Evolutionary conservation across 1,139 yeast genomes (phyloP), one percentile per base, ranked within the genome.

Genomic region (Wickerhamomyces sp.): DNA sequence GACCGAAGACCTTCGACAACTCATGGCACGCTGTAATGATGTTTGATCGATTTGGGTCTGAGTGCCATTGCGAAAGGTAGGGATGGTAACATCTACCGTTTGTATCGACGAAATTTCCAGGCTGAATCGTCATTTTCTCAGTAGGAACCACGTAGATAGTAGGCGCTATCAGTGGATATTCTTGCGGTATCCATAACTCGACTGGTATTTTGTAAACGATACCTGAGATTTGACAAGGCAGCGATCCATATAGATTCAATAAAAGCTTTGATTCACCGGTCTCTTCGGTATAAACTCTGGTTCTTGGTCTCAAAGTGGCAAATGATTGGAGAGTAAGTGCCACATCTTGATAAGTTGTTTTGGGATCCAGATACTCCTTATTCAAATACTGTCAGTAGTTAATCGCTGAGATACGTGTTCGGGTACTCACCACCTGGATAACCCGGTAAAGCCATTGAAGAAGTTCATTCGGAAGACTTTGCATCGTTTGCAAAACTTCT

Each of bases 11-110:
- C 6, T 59, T 64, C 8, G 61, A 46, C 35, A 79, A 47, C 2
- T 67, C 49, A 13, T 54, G 53, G 14, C 68, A 51, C 60, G 74
- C 19, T 32, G 55, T 30, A 30, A 54, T 46, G 9, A 46, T 28
- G 12, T 36, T 37, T 9, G 33, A 22, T 6, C 21, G 31, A 12
- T 37, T 41, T 13, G 29, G 41, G 21, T 46, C 41, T 3, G 55
- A 43, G 16, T 47, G 38, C 96, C 96, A 86, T 21, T 62, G 61
- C 1, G 79, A 59, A 31, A 85, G 56, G 38, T 69, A 72, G 0
- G 94, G 93, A 47, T 83, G 82, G 53, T 80, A 84, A 39, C 87
- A 70, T 31, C 64, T 59, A 3, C 96, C 96, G 55, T 72, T 84
- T n/a, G 75, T 60, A 54, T 85, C 95, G 4, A 86, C 74, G 48